Percentiles rank a stretch among this genome's conserved stretches.
Evolutionary conservation across 306 rosid genomes (phyloP).

Genomic region (Rosa persica): DNA sequence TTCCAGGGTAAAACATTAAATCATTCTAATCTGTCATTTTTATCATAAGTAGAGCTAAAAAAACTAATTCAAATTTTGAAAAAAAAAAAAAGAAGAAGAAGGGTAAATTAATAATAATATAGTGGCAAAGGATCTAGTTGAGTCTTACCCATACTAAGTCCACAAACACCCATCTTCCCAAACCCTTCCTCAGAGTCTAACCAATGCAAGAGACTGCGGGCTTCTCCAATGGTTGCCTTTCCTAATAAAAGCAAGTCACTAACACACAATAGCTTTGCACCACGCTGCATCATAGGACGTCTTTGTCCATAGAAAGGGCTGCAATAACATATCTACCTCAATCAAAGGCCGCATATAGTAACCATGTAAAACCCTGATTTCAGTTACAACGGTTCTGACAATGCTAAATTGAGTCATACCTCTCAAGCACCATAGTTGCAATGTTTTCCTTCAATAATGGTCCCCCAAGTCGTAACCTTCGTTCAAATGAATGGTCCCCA

Average conservation of each 20-base stretch:
- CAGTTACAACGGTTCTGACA: slow-evolving; percentile 3
- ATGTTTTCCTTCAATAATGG: slow-evolving; percentile 82
- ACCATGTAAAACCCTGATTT: not conserved
- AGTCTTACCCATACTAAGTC: slow-evolving; percentile 97
- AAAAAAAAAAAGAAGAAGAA: not conserved
- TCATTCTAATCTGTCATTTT: not conserved
- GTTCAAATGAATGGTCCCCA: slow-evolving; percentile 90
- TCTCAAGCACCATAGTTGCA: slow-evolving; percentile 99
- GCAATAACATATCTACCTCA: slow-evolving; percentile 34
- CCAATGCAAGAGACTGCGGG: slow-evolving; percentile 91
- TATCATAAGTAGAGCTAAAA: not conserved
- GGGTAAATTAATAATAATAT: not conserved
- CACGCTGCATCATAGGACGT: slow-evolving; percentile 83
- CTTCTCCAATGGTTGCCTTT: slow-evolving; percentile 95
- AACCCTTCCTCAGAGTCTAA: slow-evolving; percentile 82
- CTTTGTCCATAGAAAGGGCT: slow-evolving; percentile 98
- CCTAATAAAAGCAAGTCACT: slow-evolving; percentile 97
- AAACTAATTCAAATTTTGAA: not conserved
- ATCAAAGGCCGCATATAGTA: slow-evolving; percentile 10
- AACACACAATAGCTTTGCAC: slow-evolving; percentile 93
- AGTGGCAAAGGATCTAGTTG: slow-evolving; percentile 11
- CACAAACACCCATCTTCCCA: slow-evolving; percentile 97
- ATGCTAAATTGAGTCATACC: slow-evolving; percentile 48
- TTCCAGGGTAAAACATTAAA: not conserved
- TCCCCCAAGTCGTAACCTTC: slow-evolving; percentile 91